A percentile compares a stretch with the other conserved stretches of the same genome.
phyloP scores from a whole-genome alignment of 371 early-diverging fungal genomes.

The Mucor ambiguus region DNA sequence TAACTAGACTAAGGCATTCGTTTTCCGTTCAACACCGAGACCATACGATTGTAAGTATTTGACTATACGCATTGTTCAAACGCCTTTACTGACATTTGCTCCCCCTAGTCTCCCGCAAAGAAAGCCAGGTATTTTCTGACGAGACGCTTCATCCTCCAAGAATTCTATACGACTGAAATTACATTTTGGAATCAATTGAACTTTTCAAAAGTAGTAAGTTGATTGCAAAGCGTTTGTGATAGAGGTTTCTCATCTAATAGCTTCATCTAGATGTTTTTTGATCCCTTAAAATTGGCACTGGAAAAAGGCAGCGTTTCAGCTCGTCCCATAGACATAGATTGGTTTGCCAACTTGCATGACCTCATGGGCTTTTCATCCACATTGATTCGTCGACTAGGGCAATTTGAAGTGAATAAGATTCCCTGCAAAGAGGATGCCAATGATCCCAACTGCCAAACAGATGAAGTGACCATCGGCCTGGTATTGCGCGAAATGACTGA shows the following conservation, averaged over 20 bases:
- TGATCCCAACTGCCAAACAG: background rate
- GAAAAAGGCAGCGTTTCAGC: constrained; percentile 27
- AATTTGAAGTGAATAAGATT: background rate
- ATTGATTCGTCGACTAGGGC: constrained; percentile 22
- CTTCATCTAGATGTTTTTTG: constrained; percentile 30
- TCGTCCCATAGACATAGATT: constrained; percentile 23
- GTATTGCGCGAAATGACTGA: constrained; percentile 30
- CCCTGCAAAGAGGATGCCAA: background rate
- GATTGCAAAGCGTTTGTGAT: background rate
- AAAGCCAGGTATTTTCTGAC: constrained; percentile 24
- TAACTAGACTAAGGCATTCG: background rate
- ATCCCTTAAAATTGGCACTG: constrained; percentile 29
- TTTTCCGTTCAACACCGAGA: background rate
- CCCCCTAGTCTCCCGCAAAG: constrained; percentile 33
- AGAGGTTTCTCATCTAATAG: background rate
- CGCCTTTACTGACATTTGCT: background rate
- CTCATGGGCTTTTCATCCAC: constrained; percentile 32
- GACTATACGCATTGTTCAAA: background rate
- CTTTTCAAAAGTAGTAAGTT: constrained; percentile 42
- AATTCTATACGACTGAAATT: constrained; percentile 47
- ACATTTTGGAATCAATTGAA: constrained; percentile 47
- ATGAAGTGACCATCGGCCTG: constrained; percentile 20
- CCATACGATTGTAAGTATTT: constrained; percentile 2
- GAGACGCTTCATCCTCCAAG: constrained; percentile 38
- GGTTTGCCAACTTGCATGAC: constrained; percentile 35